Evolutionary conservation across 2,329 filamentous ascomycete species (phyloP), one percentile per base, ranked within the genome.

Genomic region (Pezicula carpinea): DNA sequence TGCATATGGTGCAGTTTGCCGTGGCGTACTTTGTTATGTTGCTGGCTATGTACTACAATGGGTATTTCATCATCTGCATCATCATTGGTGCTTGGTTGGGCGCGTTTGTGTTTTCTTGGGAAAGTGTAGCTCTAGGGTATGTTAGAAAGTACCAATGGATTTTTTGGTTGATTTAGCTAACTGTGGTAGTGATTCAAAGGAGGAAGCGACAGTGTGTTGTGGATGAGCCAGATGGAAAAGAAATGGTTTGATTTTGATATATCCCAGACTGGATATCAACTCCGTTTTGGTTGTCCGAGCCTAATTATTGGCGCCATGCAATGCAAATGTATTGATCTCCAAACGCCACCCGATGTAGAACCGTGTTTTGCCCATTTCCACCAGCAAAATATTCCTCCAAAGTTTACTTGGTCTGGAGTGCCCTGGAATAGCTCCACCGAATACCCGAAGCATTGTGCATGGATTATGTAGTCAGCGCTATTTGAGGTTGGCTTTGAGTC

Each of bases 11-110:
- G 4, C 85, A 87, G 55, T 89, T 92, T 58, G 81, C 80, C 0
- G 76, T 89, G 2, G 87, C 85, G 2, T 93, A 92, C 63, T 81
- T 92, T 56, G 66, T 92, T 59, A 92, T 93, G 88, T 67, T 86
- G 69, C 67, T 62, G n/a, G 75, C 74, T 53, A 79, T 80, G 75
- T 80, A 80, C 63, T 82, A 76, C 67, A 81, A 80, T 56, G 80
- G 83, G 8, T 93, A 89, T 66, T 76, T 93, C 53, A 87, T 93
- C 64, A 83, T 92, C 49, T 88, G 82, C 56, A 89, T 93, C 63
- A 79, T 92, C 52, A 77, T 92, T 46, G 89, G 89, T 1, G 80
- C 85, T 0, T 89, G 80, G 53, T 47, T 91, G 5, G 89, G 88
- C 14, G 74, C 77, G 11, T 88, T 90, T 53, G 60, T 87, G 49